These are phyloP conservation scores for Pigoraptor vietnamica DNA, from an alignment of 78 protist species.

Conservation along the genomic window DNA sequence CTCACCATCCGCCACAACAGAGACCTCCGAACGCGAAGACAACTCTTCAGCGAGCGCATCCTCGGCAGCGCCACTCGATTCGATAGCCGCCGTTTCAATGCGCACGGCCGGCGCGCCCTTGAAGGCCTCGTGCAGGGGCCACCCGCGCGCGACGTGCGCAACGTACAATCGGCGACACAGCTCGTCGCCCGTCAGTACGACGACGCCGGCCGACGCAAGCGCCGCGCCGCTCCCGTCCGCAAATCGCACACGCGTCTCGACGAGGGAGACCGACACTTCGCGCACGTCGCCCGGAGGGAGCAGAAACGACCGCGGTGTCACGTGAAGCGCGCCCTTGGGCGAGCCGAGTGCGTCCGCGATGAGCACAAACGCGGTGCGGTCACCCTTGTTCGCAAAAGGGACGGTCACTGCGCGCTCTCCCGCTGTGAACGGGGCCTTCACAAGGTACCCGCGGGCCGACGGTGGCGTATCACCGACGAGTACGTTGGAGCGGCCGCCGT, in stretches of 20 bases:
- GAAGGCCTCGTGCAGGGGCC: neutral
- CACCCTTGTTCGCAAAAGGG: neutral
- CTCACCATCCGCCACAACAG: neutral
- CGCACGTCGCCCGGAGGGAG: neutral
- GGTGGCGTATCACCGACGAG: neutral
- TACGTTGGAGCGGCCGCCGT: neutral
- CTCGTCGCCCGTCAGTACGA: neutral
- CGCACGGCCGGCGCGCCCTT: neutral
- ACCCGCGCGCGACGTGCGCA: neutral
- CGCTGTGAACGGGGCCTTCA: neutral
- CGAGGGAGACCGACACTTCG: neutral
- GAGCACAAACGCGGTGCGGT: neutral
- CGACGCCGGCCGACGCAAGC: neutral
- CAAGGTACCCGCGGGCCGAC: neutral
- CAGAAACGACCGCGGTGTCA: neutral
- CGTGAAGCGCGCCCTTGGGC: neutral
- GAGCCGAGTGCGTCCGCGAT: neutral
- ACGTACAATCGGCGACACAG: neutral
- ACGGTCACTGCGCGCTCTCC: neutral
- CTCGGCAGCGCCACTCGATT: neutral
- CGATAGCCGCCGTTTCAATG: neutral
- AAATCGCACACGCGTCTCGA: neutral
- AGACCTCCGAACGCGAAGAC: neutral
- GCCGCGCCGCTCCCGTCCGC: neutral
- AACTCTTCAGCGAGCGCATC: neutral